Evolutionary conservation across 441 rosid species (phyloP).

Genomic region (Croton laevigatus): DNA sequence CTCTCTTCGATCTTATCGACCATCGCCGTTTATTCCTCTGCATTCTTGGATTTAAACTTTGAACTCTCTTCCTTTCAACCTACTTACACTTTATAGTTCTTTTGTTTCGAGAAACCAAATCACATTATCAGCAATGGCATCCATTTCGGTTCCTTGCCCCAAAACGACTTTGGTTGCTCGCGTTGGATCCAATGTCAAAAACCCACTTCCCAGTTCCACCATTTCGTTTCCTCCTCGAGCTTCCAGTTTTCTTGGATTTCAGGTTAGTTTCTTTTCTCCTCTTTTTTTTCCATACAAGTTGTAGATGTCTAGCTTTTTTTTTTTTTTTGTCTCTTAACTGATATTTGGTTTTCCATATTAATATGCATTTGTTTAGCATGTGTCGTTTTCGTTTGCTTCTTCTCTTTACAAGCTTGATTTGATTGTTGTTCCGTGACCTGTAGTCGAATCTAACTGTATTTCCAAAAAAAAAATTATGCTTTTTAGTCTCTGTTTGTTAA

Average conservation of each 20-base stretch:
- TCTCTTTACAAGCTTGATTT: not conserved
- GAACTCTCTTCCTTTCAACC: not conserved
- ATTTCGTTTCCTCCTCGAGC: slow-evolving; percentile 24
- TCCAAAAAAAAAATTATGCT: not conserved
- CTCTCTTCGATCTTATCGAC: slow-evolving; percentile 41
- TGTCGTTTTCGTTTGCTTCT: not conserved
- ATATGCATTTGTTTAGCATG: not conserved
- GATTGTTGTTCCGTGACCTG: not conserved
- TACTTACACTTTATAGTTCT: not conserved
- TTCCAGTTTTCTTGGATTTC: slow-evolving; percentile 35
- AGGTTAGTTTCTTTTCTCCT: slow-evolving; percentile 36
- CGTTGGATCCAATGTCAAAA: slow-evolving; percentile 35
- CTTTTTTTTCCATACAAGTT: not conserved
- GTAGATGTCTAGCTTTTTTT: too few species aligned
- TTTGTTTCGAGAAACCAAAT: not conserved
- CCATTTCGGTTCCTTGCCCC: slow-evolving; percentile 57
- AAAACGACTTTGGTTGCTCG: slow-evolving; percentile 45
- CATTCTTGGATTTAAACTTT: not conserved
- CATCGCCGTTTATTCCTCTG: slow-evolving; percentile 15
- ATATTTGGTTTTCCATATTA: not conserved
- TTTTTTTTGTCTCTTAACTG: not conserved
- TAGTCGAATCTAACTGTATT: not conserved
- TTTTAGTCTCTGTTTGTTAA: not conserved
- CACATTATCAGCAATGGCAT: slow-evolving; percentile 44
- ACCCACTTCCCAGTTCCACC: slow-evolving; percentile 26